Evolutionary conservation across 192 early-diverging fungal species (phyloP).

Genomic region (Rhizophagus prolifer): DNA sequence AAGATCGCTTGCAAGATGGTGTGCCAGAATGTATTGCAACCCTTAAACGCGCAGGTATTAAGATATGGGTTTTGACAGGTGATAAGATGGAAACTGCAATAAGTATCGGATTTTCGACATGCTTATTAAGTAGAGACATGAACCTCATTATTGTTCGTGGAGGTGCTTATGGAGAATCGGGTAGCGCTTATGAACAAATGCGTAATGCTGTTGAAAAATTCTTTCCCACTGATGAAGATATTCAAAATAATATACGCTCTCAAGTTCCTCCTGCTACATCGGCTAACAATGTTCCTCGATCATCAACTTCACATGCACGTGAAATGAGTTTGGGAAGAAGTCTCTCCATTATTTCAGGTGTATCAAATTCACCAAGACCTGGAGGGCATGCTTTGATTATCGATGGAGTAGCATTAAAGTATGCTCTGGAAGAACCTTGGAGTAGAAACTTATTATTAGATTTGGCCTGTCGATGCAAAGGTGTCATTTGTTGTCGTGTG

Average conservation of each 20-base stretch:
- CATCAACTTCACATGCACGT: conserved; percentile 13
- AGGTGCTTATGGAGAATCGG: conserved; percentile 35
- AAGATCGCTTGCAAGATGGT: conserved; percentile 76
- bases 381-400: conserved; percentile 59
- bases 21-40: conserved; percentile 72
- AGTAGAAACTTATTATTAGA: conserved; percentile 49
- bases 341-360: conserved; percentile 7
- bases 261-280: conserved; percentile 1
- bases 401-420: conserved; percentile 64
- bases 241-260: conserved; percentile 11
- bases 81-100: conserved; percentile 83
- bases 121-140: conserved; percentile 63
- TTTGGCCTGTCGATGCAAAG: conserved; percentile 58
- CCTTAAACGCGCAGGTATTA: conserved; percentile 64
- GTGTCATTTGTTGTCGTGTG: conserved; percentile 76
- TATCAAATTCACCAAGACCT: not conserved
- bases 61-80: conserved; percentile 80
- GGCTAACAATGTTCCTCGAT: not conserved
- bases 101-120: conserved; percentile 76
- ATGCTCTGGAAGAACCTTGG: conserved; percentile 49
- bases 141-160: conserved; percentile 57
- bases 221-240: conserved; percentile 29
- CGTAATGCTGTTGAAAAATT: conserved; percentile 41
- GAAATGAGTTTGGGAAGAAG: conserved; percentile 21
- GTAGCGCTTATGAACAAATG: conserved; percentile 57